phyloP scores from a whole-genome alignment of 441 rosid species.

The Cnidoscolus chayamansa region DNA sequence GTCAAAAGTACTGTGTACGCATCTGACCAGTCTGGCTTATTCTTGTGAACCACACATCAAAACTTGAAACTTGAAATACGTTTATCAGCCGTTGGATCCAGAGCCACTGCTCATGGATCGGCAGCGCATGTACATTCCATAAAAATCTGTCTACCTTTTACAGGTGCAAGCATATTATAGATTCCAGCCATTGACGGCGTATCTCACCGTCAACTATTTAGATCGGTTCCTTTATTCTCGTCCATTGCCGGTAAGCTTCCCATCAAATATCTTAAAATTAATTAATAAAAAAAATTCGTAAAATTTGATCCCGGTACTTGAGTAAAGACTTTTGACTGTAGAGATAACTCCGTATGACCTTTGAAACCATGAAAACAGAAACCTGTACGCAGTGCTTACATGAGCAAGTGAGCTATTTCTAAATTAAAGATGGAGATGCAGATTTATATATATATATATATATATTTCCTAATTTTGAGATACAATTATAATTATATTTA shows the following conservation, averaged over 20 bases:
- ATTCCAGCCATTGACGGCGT: constrained; percentile 87
- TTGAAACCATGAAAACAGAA: constrained; percentile 27
- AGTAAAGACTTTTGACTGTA: constrained; percentile 5
- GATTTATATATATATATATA: not conserved
- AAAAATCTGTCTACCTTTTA: constrained; percentile 3
- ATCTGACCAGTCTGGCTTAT: constrained; percentile 26
- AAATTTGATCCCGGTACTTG: not conserved
- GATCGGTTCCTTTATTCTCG: constrained; percentile 80
- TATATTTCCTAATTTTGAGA: not conserved
- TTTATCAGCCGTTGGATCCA: constrained; percentile 14
- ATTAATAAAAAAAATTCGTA: not conserved
- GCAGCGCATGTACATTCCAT: constrained; percentile 1
- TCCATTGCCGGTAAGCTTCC: constrained; percentile 58
- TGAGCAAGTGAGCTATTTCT: too few species aligned
- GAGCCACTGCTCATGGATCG: not conserved
- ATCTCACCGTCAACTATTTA: constrained; percentile 88
- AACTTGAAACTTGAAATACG: not conserved
- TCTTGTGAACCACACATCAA: not conserved
- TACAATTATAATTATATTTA: not conserved
- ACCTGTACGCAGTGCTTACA: too few species aligned
- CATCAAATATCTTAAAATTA: not conserved
- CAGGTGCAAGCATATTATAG: constrained; percentile 69
- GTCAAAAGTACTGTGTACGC: not conserved
- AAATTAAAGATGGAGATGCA: not conserved
- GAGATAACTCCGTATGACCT: constrained; percentile 33